These are phyloP conservation scores for Salvia miltiorrhiza DNA, from an alignment of 257 asterid species.

Conservation along the genomic window DNA sequence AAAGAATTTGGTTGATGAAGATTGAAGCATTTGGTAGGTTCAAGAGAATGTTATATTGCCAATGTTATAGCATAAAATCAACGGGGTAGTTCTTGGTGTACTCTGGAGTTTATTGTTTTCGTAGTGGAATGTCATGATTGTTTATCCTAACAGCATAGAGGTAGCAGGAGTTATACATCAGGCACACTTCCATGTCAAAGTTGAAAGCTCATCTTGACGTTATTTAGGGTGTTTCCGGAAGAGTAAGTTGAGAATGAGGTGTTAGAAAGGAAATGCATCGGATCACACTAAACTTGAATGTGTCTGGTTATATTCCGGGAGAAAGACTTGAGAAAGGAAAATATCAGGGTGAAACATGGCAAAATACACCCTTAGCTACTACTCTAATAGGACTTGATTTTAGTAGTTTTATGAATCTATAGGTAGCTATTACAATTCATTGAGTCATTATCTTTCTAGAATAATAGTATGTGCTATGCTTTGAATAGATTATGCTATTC, in stretches of 20 bases:
- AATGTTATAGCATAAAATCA: neutral
- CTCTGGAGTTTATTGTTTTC: conserved; percentile 4
- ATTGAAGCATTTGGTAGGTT: conserved; percentile 1
- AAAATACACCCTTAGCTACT: neutral
- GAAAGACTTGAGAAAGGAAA: neutral
- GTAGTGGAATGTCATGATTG: neutral
- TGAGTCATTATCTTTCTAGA: neutral
- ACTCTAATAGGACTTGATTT: neutral
- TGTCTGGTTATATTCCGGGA: neutral
- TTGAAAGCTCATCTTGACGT: neutral
- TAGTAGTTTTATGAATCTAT: neutral
- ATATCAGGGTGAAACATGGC: neutral
- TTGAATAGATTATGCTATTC: neutral
- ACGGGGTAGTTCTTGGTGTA: no score
- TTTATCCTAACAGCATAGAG: neutral
- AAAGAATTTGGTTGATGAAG: neutral
- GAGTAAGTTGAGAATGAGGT: neutral
- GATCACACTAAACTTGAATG: neutral
- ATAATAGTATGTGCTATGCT: neutral
- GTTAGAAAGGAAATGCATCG: neutral
- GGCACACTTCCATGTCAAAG: neutral
- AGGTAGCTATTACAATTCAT: neutral
- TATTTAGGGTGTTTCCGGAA: neutral
- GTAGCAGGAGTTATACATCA: neutral
- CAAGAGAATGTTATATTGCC: neutral